These are phyloP conservation scores for Camellia japonica DNA, from an alignment of 148 eudicot genomes.

Conservation along the genomic window DNA sequence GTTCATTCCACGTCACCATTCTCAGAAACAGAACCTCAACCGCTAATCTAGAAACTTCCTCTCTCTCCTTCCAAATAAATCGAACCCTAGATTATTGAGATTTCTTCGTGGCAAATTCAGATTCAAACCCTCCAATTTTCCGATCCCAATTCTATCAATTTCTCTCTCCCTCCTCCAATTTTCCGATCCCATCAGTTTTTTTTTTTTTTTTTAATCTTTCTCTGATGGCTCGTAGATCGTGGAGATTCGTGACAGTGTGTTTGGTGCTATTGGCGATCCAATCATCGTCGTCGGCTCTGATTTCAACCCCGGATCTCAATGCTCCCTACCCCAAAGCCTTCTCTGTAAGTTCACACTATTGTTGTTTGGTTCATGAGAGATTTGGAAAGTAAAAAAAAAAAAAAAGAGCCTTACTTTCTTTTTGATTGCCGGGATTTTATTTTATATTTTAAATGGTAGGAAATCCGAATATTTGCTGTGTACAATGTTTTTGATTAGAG, in stretches of 20 bases:
- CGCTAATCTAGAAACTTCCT: background rate
- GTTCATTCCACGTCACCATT: slow-evolving; percentile 4
- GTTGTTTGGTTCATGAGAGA: background rate
- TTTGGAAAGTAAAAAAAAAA: no score
- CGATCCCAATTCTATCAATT: background rate
- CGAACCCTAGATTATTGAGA: background rate
- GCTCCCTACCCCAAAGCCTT: slow-evolving; percentile 23
- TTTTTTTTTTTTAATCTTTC: background rate
- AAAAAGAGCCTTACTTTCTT: background rate
- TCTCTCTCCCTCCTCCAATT: background rate
- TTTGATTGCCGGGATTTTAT: background rate
- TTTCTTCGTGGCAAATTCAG: background rate
- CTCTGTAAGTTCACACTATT: slow-evolving; percentile 15
- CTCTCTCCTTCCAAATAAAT: background rate
- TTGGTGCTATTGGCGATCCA: background rate
- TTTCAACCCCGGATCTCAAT: slow-evolving; percentile 20
- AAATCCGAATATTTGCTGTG: no score
- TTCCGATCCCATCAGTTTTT: background rate
- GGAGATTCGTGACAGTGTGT: background rate
- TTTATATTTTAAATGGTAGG: no score
- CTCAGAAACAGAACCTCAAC: background rate
- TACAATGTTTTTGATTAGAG: no score
- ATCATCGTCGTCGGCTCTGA: slow-evolving; percentile 12
- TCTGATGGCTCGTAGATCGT: background rate
- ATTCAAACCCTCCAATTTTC: background rate